These are phyloP conservation scores for Metschnikowia proteae DNA, from an alignment of 805 yeast species.

Conservation along the genomic window DNA sequence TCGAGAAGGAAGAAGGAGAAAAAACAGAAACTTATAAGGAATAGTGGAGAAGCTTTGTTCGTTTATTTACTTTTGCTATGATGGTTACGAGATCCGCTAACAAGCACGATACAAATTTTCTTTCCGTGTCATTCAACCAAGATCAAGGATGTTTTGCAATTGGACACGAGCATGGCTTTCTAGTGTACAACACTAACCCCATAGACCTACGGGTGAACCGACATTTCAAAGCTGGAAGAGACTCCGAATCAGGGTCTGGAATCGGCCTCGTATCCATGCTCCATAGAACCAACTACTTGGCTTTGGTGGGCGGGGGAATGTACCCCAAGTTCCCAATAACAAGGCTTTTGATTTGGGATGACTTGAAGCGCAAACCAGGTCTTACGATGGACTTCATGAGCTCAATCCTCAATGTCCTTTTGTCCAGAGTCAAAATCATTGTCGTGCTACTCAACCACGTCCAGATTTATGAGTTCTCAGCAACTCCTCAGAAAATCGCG, in stretches of 20 bases:
- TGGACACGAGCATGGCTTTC: constrained; percentile 76
- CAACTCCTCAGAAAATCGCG: constrained; percentile 68
- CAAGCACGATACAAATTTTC: constrained; percentile 27
- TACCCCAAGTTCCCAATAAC: constrained; percentile 75
- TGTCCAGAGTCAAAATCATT: constrained; percentile 73
- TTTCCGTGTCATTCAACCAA: constrained; percentile 75
- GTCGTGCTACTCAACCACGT: constrained; percentile 67
- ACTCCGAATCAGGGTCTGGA: constrained; percentile 42
- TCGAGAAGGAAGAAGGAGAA: not conserved
- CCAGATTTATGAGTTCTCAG: constrained; percentile 72
- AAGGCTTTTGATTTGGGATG: constrained; percentile 89
- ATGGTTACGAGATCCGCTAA: not conserved
- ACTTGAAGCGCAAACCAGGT: constrained; percentile 70
- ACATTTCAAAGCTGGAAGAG: constrained; percentile 30
- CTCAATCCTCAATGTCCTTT: constrained; percentile 67
- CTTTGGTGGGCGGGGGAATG: constrained; percentile 85
- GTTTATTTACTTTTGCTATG: not conserved
- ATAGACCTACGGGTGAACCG: constrained; percentile 69
- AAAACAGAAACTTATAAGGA: not conserved
- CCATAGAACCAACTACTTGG: constrained; percentile 85
- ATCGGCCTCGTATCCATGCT: constrained; percentile 79
- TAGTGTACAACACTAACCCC: constrained; percentile 85
- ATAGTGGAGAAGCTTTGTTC: too few species aligned
- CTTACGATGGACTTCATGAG: constrained; percentile 70
- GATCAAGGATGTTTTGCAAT: constrained; percentile 88